phyloP scores from a whole-genome alignment of 164 flowering plant species.

The grape (Vitis vinifera) region ASM3070453v1 NC_081808.1:23498501-23499000 shows the following conservation, averaged over 20 bases:
- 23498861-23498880: background rate
- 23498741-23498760: constrained; percentile 31
- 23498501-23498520: background rate
- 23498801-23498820: constrained; percentile 1
- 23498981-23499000: constrained; percentile 32
- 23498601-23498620: constrained; percentile 9
- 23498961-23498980: constrained; percentile 22
- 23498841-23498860: constrained; percentile 6
- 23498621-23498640: constrained; percentile 26
- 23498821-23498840: constrained; percentile 10
- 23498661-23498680: constrained; percentile 32
- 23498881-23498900: background rate
- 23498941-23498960: constrained; percentile 16
- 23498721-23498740: constrained; percentile 17
- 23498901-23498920: constrained; percentile 12
- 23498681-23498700: constrained; percentile 13
- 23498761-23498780: constrained; percentile 21
- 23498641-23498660: constrained; percentile 29
- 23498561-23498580: background rate
- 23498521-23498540: too few relatives aligned
- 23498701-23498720: constrained; percentile 10
- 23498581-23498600: constrained; percentile 19
- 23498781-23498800: constrained; percentile 17
- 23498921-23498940: constrained; percentile 10
- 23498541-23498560: background rate